Base-by-base conservation (phyloP, 2,329 filamentous ascomycete species). In the Alternaria infectoria region DNA sequence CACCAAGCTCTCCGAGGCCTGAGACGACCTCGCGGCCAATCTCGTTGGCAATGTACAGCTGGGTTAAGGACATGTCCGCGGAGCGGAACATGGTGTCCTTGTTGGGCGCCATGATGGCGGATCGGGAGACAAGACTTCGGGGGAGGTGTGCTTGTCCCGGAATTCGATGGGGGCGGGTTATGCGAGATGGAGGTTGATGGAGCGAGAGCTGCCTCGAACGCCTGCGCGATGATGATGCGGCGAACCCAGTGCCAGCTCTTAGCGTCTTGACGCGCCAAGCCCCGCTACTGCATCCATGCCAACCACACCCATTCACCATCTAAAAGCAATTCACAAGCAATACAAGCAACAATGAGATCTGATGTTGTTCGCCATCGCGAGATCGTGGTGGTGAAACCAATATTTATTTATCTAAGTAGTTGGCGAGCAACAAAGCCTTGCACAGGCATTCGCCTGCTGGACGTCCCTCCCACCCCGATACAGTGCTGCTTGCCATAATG, bases 21-120 rank as follows among this genome's bases (percentile, higher is more conserved):
- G 94, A 97, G 68, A 98, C 94, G 75, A 97, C 95, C 85, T 99
- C 96, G 79, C 96, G 90, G 74, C 96, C 95, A 74, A 99, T 98
- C 86, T 99, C 96, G 81, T 97, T 98, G 78, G 96, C 93, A 77
- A 99, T 96, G 84, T 98, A 99, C 78, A 99, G 91, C 90, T 99
- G 96, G 78, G 97, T 97, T 91, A 99, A 91, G 87, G 93, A 97
- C 96, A 99, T 99, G 83, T 97, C 93, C 92, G 93, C 93, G 81
- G 96, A 99, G 88, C 96, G 95, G 90, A 99, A 98, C 86, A 97
- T 92, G 83, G 94, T 97, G 85, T 98, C 93, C 84, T 93, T 85
- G 57, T 80, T 76, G 60, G 86, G 83, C 82, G 85, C 87, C 88
- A 90, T 90, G 80, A 67, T 80, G 80, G 76, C 77, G 68, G 72